phyloP scores from a whole-genome alignment of 208 protist species.

The Crithidia expoeki region DNA sequence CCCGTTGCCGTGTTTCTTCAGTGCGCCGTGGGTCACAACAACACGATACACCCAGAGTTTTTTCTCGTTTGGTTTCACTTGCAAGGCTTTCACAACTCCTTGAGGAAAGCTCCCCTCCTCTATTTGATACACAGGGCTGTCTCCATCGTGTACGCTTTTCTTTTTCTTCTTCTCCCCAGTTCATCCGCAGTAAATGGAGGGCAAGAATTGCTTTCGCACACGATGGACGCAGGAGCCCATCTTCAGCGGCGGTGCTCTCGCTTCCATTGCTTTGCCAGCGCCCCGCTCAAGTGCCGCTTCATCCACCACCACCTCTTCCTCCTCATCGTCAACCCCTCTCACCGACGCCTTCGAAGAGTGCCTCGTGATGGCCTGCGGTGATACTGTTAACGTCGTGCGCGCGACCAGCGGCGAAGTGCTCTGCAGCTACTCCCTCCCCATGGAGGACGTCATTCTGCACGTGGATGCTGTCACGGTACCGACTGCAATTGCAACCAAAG shows the following conservation, averaged over 20 bases:
- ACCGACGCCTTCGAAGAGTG: conserved; percentile 33
- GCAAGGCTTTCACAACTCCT: too few species aligned
- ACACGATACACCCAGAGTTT: too few species aligned
- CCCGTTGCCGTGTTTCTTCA: too few species aligned
- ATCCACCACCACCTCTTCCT: not conserved
- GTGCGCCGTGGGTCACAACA: too few species aligned
- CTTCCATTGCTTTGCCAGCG: conserved; percentile 55
- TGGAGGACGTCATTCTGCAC: conserved; percentile 86
- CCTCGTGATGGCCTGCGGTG: conserved; percentile 82
- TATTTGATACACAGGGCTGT: too few species aligned
- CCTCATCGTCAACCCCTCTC: not conserved
- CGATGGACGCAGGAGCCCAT: conserved; percentile 83
- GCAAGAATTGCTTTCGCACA: conserved; percentile 89
- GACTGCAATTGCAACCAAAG: conserved; percentile 2
- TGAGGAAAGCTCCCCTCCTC: too few species aligned
- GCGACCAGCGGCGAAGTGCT: conserved; percentile 59
- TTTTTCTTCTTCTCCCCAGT: not conserved
- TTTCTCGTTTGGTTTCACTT: too few species aligned
- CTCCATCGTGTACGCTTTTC: not conserved
- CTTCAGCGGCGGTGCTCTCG: conserved; percentile 85
- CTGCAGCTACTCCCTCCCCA: conserved; percentile 73
- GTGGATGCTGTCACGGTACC: conserved; percentile 78
- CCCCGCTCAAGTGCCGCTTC: not conserved
- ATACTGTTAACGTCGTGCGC: conserved; percentile 79
- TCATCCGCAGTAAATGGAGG: conserved; percentile 55